phyloP scores from a whole-genome alignment of 805 yeast species.

The Hanseniaspora taiwanica region DNA sequence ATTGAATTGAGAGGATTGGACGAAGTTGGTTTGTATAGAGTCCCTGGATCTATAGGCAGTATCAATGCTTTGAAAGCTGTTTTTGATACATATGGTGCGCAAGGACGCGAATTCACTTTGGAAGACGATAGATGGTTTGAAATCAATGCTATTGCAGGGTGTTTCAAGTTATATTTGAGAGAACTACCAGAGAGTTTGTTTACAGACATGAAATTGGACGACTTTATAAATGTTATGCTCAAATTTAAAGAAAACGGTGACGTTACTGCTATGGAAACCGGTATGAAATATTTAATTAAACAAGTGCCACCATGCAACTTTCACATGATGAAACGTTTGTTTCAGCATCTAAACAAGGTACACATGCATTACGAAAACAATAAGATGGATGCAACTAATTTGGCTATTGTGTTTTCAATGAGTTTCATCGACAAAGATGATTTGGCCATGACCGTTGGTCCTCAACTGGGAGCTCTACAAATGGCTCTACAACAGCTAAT shows the following conservation, averaged over 20 bases:
- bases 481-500: conserved; percentile 37
- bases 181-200: conserved; percentile 80
- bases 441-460: conserved; percentile 32
- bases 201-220: conserved; percentile 50
- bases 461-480: conserved; percentile 42
- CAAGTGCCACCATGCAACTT: conserved; percentile 55
- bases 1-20: conserved; percentile 81
- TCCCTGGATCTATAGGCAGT: conserved; percentile 49
- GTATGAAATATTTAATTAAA: conserved; percentile 21
- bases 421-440: conserved; percentile 37
- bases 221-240: conserved; percentile 30
- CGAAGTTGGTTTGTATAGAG: conserved; percentile 82
- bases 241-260: conserved; percentile 13
- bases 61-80: conserved; percentile 40
- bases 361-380: conserved; percentile 54
- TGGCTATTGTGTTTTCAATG: conserved; percentile 80
- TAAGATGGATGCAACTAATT: conserved; percentile 78
- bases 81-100: conserved; percentile 34
- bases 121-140: conserved; percentile 56
- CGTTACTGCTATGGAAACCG: conserved; percentile 10
- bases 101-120: conserved; percentile 26
- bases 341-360: conserved; percentile 57
- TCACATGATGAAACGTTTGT: conserved; percentile 50
- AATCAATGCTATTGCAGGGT: conserved; percentile 76
- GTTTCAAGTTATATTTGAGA: conserved; percentile 70